These are phyloP conservation scores for Tinospora cordifolia DNA, from an alignment of 164 flowering plant genomes.

Conservation along the genomic window DNA sequence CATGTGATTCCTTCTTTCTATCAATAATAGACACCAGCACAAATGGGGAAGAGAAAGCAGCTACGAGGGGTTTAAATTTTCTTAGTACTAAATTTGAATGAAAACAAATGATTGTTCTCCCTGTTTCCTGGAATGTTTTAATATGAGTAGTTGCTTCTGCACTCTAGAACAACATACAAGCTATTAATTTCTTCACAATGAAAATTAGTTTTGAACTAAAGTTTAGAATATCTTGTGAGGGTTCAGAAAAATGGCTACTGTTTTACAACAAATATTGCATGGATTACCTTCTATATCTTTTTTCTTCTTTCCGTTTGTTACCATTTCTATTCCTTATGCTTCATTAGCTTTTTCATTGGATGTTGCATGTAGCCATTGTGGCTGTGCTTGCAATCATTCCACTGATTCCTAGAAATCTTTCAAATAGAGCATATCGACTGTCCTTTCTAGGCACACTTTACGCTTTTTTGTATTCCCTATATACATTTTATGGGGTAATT, in stretches of 20 bases:
- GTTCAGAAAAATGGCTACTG: background rate
- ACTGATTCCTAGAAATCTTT: constrained; percentile 56
- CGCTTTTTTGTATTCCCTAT: constrained; percentile 70
- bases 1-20: too few species aligned
- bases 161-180: too few species aligned
- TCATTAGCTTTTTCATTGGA: constrained; percentile 1
- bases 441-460: constrained; percentile 84
- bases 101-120: too few species aligned
- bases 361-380: constrained; percentile 69
- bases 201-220: background rate
- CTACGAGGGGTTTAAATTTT: too few species aligned
- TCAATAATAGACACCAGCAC: too few species aligned
- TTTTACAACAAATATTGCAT: background rate
- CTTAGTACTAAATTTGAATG: too few species aligned
- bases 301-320: background rate
- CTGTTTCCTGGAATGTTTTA: too few species aligned
- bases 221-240: background rate
- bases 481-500: constrained; percentile 83
- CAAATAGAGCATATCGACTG: constrained; percentile 76
- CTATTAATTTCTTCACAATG: too few species aligned
- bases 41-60: too few species aligned
- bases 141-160: too few species aligned
- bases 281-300: background rate
- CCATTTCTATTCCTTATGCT: constrained; percentile 1
- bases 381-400: constrained; percentile 86